phyloP scores from a whole-genome alignment of 169 alveolate genomes.

The Toxoplasma gondii region DNA sequence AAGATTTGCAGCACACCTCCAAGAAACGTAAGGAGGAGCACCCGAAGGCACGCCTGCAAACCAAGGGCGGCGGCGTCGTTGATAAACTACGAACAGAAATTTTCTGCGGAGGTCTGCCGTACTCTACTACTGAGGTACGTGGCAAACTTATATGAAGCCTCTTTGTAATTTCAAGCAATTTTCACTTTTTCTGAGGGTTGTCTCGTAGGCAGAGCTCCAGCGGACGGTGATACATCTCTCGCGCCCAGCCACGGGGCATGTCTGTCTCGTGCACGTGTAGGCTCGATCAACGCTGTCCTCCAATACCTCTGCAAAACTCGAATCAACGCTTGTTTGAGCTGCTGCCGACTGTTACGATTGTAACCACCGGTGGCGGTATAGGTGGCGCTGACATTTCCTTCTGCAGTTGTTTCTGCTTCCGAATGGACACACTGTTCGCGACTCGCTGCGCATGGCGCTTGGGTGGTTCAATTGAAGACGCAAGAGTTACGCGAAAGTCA shows the following conservation, averaged over 20 bases:
- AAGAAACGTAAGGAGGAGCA: background rate
- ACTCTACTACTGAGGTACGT: slow-evolving; percentile 83
- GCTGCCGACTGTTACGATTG: background rate
- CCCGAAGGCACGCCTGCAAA: slow-evolving; percentile 32
- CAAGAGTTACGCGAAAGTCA: no score
- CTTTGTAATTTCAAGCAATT: background rate
- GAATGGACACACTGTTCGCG: no score
- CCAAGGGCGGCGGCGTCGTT: slow-evolving; percentile 56
- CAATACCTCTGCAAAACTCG: background rate
- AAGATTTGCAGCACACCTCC: background rate
- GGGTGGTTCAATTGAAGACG: background rate
- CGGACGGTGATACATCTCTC: background rate
- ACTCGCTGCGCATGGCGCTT: background rate
- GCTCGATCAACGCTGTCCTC: background rate
- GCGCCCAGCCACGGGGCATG: background rate
- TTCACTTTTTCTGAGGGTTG: background rate
- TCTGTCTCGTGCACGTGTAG: background rate
- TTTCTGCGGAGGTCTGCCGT: slow-evolving; percentile 90
- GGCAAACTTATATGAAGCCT: background rate
- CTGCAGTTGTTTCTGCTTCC: background rate
- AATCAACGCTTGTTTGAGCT: background rate
- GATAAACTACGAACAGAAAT: slow-evolving; percentile 70
- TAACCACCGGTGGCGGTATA: background rate
- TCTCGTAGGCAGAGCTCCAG: slow-evolving; percentile 2
- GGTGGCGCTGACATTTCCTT: background rate